phyloP scores from a whole-genome alignment of 2,329 filamentous ascomycete genomes.

The Chaetomium sp. region DNA sequence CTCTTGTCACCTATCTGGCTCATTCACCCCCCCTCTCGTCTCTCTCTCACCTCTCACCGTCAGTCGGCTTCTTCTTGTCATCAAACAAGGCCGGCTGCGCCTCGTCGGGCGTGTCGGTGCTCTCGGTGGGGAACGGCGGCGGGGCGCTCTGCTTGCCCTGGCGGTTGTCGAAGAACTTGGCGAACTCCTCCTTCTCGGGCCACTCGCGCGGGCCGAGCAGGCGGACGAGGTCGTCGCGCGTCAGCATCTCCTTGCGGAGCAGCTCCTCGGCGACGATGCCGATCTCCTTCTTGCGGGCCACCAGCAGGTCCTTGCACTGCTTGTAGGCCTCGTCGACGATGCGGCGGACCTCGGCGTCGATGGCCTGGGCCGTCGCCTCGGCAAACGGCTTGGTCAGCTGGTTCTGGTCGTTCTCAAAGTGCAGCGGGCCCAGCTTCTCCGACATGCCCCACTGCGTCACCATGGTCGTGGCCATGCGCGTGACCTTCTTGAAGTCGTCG shows the following conservation, averaged over 20 bases:
- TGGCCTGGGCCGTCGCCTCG: conserved; percentile 87
- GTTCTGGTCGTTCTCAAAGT: conserved; percentile 83
- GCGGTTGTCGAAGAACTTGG: conserved; percentile 82
- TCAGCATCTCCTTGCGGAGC: conserved; percentile 85
- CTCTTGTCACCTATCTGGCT: not conserved
- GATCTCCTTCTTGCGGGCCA: conserved; percentile 84
- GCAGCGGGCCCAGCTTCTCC: conserved; percentile 85
- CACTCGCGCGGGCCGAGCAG: conserved; percentile 83
- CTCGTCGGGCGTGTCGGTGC: conserved; percentile 44
- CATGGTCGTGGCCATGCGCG: conserved; percentile 93
- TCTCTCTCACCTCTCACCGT: conserved; percentile 21
- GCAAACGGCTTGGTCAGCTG: conserved; percentile 93
- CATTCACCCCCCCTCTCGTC: not conserved
- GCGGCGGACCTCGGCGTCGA: conserved; percentile 86
- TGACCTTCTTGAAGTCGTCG: conserved; percentile 99
- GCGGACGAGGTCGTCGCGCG: conserved; percentile 87
- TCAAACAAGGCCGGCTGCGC: conserved; percentile 33
- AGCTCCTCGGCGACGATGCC: conserved; percentile 92
- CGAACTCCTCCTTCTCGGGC: conserved; percentile 83
- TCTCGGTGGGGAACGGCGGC: conserved; percentile 54
- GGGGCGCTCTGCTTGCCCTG: conserved; percentile 53
- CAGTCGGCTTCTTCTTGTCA: conserved; percentile 11
- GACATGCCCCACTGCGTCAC: conserved; percentile 99
- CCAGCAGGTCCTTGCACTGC: conserved; percentile 81
- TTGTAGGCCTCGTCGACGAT: conserved; percentile 93